Percentiles rank a stretch among this genome's conserved stretches.
These are phyloP conservation scores for Hortaea sp. DNA, from an alignment of 2,329 filamentous ascomycete genomes.

Conservation along the genomic window DNA sequence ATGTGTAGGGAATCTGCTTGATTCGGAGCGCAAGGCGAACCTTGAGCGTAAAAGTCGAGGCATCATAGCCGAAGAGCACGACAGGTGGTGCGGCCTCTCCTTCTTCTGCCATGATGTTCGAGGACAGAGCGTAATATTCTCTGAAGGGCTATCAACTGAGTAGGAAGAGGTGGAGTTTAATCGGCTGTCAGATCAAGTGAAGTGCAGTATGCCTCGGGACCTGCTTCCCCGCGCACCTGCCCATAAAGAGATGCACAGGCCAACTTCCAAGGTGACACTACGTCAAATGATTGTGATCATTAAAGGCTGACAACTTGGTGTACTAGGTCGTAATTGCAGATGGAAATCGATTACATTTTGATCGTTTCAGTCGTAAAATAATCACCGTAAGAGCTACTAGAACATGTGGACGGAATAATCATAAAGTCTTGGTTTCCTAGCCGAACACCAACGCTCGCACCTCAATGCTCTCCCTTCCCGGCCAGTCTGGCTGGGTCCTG, in stretches of 20 bases:
- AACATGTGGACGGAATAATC: background rate
- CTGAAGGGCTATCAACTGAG: too few species aligned
- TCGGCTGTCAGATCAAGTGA: too few species aligned
- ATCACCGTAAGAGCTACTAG: background rate
- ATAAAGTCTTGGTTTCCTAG: constrained; percentile 2
- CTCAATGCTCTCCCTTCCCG: constrained; percentile 75
- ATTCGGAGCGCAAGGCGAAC: constrained; percentile 26
- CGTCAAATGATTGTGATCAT: too few species aligned
- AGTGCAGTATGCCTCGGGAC: too few species aligned
- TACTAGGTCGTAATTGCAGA: too few species aligned
- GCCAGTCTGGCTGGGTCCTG: constrained; percentile 53
- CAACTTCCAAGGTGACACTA: too few species aligned
- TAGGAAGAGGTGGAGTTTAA: too few species aligned
- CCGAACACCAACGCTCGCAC: constrained; percentile 73
- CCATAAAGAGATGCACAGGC: too few species aligned
- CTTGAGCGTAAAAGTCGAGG: constrained; percentile 26
- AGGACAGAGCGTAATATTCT: too few species aligned
- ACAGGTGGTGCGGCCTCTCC: constrained; percentile 8
- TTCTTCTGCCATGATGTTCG: background rate
- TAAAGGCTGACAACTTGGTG: too few species aligned
- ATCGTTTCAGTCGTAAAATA: background rate
- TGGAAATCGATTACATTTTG: too few species aligned
- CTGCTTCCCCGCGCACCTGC: too few species aligned
- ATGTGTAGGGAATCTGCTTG: constrained; percentile 30
- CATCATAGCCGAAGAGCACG: constrained; percentile 20